Conservation (phyloP, 108 stramenopile genomes). For the Craspedostauros australis region DNA sequence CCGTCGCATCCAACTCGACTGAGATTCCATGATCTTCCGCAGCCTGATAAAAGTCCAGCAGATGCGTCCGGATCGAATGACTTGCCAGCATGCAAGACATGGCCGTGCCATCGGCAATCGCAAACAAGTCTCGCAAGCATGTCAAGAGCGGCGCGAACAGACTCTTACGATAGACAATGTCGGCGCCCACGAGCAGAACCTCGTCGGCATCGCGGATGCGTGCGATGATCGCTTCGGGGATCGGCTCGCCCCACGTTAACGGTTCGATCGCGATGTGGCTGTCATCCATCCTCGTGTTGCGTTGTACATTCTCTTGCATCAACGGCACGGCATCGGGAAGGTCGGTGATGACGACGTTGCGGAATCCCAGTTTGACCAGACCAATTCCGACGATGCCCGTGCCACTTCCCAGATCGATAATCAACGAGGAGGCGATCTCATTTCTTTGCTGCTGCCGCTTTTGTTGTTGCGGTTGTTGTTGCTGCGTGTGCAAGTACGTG, state of each 20-base stretch:
- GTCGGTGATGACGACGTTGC: neutral
- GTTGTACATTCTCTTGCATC: neutral
- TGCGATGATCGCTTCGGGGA: no score
- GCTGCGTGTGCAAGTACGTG: neutral
- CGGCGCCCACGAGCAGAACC: neutral
- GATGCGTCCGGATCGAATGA: no score
- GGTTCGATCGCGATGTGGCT: neutral
- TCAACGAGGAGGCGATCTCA: neutral
- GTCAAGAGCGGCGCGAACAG: conserved; percentile 3
- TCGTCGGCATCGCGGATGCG: neutral
- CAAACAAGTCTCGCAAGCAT: no score
- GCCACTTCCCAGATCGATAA: conserved; percentile 5
- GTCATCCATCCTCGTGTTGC: neutral
- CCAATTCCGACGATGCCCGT: conserved; percentile 10
- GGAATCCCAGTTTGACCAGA: neutral
- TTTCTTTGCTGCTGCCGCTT: neutral
- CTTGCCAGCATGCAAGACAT: no score
- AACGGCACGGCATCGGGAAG: neutral
- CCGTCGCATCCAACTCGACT: no score
- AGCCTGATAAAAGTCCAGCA: no score
- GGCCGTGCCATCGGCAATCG: no score
- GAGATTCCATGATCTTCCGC: no score
- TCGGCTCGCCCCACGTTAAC: neutral
- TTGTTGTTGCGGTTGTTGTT: neutral
- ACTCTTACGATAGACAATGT: conserved; percentile 1